These are phyloP conservation scores for Cercophora sp. DNA, from an alignment of 495 filamentous ascomycete species.

Conservation along the genomic window DNA sequence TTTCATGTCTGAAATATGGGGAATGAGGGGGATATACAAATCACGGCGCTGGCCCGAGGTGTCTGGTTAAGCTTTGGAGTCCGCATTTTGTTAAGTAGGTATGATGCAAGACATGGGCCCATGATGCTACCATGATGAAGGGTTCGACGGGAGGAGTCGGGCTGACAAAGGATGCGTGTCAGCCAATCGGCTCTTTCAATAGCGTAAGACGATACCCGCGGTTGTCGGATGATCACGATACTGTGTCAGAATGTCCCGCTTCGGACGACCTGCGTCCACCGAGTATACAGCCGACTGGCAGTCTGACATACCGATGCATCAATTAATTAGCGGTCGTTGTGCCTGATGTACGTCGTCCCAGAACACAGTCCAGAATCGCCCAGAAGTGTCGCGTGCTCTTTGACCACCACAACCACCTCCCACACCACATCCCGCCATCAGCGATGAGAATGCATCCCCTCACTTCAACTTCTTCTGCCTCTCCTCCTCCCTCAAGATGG, in stretches of 20 bases:
- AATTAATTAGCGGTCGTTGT: too few species aligned
- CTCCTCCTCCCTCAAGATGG: conserved; percentile 31
- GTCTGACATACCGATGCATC: too few species aligned
- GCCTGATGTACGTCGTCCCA: too few species aligned
- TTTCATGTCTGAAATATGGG: not conserved
- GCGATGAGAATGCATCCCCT: too few species aligned
- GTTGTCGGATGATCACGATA: not conserved
- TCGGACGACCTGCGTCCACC: too few species aligned
- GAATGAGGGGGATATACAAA: too few species aligned
- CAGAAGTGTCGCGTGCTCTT: not conserved
- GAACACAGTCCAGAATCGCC: too few species aligned
- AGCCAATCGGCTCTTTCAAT: conserved; percentile 1
- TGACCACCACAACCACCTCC: not conserved
- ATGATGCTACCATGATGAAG: conserved; percentile 1
- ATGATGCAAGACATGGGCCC: not conserved
- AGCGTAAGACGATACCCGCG: not conserved
- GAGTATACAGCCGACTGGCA: too few species aligned
- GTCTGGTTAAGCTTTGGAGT: too few species aligned
- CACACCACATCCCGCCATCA: not conserved
- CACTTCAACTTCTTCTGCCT: conserved; percentile 26
- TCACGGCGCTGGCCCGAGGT: too few species aligned
- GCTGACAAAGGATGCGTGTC: not conserved
- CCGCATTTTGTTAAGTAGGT: not conserved
- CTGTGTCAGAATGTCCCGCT: not conserved
- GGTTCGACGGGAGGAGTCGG: not conserved